Conservation (phyloP, 768 basidiomycete species). For the Sporobolomyces roseus region DNA sequence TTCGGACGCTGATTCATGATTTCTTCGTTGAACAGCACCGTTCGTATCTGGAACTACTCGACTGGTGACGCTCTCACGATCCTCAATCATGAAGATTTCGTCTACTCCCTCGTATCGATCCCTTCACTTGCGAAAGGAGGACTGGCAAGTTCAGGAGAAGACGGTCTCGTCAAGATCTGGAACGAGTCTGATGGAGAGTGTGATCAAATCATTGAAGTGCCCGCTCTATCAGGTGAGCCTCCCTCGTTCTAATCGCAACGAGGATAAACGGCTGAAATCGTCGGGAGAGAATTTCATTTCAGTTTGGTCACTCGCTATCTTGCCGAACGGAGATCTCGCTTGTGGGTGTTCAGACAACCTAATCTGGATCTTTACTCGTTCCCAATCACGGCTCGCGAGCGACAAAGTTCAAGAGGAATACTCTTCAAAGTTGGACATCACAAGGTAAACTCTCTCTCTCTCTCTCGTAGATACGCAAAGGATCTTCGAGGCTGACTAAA, state of each 20-base stretch:
- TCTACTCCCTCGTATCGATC: slow-evolving; percentile 72
- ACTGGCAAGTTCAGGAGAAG: slow-evolving; percentile 84
- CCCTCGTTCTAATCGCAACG: background rate
- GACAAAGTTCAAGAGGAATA: slow-evolving; percentile 53
- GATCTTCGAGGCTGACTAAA: too few species aligned
- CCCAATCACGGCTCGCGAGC: slow-evolving; percentile 66
- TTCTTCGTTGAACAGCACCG: slow-evolving; percentile 68
- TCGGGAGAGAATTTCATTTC: background rate
- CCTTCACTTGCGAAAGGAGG: slow-evolving; percentile 60
- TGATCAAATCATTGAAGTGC: slow-evolving; percentile 79
- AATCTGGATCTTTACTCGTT: slow-evolving; percentile 77
- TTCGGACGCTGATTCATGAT: too few species aligned
- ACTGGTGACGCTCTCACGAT: slow-evolving; percentile 58
- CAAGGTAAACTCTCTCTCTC: too few species aligned
- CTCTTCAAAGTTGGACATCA: too few species aligned
- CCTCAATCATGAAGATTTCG: slow-evolving; percentile 90
- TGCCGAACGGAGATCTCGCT: slow-evolving; percentile 78
- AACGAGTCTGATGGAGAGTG: slow-evolving; percentile 71
- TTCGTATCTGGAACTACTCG: slow-evolving; percentile 72
- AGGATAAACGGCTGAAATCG: background rate
- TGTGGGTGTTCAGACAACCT: slow-evolving; percentile 82
- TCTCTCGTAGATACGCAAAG: too few species aligned
- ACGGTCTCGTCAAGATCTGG: slow-evolving; percentile 89
- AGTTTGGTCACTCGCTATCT: slow-evolving; percentile 82
- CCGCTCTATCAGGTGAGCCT: slow-evolving; percentile 65